A percentile compares a stretch with the other conserved stretches of the same genome.
Evolutionary conservation across 768 basidiomycete genomes (phyloP).

Genomic region (Mycena venus): DNA sequence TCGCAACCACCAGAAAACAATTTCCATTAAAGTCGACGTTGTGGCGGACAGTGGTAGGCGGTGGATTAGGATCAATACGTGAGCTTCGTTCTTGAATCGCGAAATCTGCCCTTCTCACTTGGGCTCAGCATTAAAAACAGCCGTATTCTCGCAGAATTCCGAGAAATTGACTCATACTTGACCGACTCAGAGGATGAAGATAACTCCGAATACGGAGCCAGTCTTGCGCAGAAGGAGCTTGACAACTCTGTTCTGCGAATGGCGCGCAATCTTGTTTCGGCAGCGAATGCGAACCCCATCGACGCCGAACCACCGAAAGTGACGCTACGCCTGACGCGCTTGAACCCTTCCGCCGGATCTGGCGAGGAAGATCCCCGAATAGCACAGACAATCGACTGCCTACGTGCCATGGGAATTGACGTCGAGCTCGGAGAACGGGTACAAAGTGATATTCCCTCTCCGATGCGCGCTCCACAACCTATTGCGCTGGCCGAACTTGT

Average conservation of each 20-base stretch:
- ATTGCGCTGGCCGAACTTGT: conserved; percentile 40
- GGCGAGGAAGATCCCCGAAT: conserved; percentile 67
- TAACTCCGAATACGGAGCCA: conserved; percentile 47
- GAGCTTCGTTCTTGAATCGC: conserved; percentile 44
- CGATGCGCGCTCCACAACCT: conserved; percentile 23
- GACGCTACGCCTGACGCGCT: conserved; percentile 77
- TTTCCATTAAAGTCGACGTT: conserved; percentile 82
- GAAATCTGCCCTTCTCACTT: background rate
- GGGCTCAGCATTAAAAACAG: conserved; percentile 79
- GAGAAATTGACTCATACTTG: conserved; percentile 86
- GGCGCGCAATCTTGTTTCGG: conserved; percentile 75
- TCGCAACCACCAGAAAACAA: conserved; percentile 32
- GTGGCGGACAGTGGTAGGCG: conserved; percentile 79
- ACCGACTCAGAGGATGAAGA: conserved; percentile 69
- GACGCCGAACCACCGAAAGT: conserved; percentile 60
- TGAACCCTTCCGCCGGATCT: conserved; percentile 60
- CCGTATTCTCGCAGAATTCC: conserved; percentile 83
- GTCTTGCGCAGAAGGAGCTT: conserved; percentile 64
- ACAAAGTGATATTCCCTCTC: conserved; percentile 39
- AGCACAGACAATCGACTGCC: conserved; percentile 63
- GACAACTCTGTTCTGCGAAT: conserved; percentile 83
- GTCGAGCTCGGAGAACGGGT: conserved; percentile 75
- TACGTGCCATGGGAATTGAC: conserved; percentile 74
- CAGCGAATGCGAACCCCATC: conserved; percentile 71
- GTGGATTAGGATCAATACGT: conserved; percentile 94